A percentile compares a stretch with the other conserved stretches of the same genome.
These are phyloP conservation scores for Chaetomium sp. DNA, from an alignment of 2,329 filamentous ascomycete genomes.

Conservation along the genomic window DNA sequence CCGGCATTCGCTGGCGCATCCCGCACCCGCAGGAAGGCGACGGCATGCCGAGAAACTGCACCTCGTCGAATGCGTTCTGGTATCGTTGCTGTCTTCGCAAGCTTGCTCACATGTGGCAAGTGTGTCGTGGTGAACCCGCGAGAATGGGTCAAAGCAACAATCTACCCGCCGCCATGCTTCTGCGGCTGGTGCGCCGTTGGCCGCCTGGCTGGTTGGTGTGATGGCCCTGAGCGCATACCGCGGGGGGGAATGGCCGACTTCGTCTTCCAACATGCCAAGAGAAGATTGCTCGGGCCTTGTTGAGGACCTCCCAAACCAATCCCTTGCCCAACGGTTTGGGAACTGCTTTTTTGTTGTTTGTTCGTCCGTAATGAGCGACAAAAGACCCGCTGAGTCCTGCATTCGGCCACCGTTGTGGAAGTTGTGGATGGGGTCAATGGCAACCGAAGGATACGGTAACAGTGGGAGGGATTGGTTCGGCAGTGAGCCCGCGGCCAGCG, in stretches of 20 bases:
- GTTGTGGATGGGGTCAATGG: conserved; percentile 1
- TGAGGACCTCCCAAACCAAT: not conserved
- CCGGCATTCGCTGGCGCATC: conserved; percentile 11
- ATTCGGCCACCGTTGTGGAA: not conserved
- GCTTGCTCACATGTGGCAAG: not conserved
- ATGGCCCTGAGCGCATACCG: not conserved
- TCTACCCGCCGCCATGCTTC: not conserved
- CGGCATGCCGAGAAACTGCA: not conserved
- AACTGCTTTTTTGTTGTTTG: not conserved
- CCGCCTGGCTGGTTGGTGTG: not conserved
- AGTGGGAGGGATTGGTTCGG: not conserved
- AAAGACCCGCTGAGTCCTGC: not conserved
- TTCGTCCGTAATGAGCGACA: not conserved
- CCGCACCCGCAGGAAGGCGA: conserved; percentile 6
- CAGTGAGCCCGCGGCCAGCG: not conserved
- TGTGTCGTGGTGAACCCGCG: not conserved
- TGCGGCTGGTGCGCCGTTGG: not conserved
- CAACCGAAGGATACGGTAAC: conserved; percentile 15
- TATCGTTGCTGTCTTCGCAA: not conserved
- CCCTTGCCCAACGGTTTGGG: not conserved
- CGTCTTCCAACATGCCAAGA: not conserved
- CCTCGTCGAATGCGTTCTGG: not conserved
- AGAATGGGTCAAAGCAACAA: not conserved
- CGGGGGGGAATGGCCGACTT: not conserved
- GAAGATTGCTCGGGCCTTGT: not conserved